Base-by-base conservation (phyloP, 1,284 basidiomycete species). In the Malassezia psittaci region DNA sequence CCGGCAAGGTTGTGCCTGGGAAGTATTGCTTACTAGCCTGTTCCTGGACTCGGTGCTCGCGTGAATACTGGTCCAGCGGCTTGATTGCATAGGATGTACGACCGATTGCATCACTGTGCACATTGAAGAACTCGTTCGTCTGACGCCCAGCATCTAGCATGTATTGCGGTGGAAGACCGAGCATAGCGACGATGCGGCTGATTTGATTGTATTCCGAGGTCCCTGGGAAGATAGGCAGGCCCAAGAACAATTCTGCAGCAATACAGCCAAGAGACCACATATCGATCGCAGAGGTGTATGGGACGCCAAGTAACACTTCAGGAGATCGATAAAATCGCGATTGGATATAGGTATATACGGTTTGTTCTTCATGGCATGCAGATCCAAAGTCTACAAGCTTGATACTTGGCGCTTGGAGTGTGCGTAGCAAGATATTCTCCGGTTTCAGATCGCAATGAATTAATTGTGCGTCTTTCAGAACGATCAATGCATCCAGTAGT, bases 321-420 rank as follows among this genome's bases (percentile, higher is more conserved):
- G 93, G 94, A 4, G 89, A 94, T 39, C 94, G 87, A 75, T 94
- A 94, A 79, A 94, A 94, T 38, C 90, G 87, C 79, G 87, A 90
- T 76, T 94, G 90, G 65, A 94, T 94, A 73, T 94, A 94, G 2
- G 90, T 94, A 75, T 94, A 94, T 60, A 99, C 93, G 94, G 41
- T 98, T 78, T 98, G 94, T 68, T 96, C 86, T 76, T 98, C 94
- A 65, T 96, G 87, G 76, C 94, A 98, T 73, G 90, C 96, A 69
- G 89, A 93, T 39, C 94, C 94, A 76, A 98, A 99, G 77, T 99
- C 94, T 67, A 99, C 98, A 59, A 96, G 90, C 77, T 96, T 96
- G 77, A 99, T 88, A 7, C 3, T 84, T 90, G 68, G 90, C 94
- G 80, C 90, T 94, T 11, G 87, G 84, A 13, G 94, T 94, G 76